Percentiles rank a stretch among this genome's conserved stretches.
Conservation (phyloP, 805 yeast species). For the Lipomyces lipofer region DNA sequence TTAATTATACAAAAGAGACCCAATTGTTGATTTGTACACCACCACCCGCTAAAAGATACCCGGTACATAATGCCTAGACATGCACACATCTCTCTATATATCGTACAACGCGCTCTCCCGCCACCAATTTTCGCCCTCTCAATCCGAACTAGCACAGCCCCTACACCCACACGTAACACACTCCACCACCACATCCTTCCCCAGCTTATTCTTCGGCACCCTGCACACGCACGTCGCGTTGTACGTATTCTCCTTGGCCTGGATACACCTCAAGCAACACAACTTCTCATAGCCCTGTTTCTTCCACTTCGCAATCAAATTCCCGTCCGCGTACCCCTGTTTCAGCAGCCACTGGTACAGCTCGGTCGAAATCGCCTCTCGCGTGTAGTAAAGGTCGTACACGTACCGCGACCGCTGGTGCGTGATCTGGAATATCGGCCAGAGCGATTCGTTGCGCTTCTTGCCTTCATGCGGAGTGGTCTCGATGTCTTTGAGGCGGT, state of each 20-base stretch:
- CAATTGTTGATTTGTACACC: neutral
- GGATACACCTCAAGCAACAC: constrained; percentile 81
- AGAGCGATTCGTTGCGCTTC: constrained; percentile 58
- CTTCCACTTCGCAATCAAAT: constrained; percentile 80
- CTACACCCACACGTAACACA: constrained; percentile 83
- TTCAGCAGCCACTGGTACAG: constrained; percentile 73
- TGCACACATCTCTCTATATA: neutral
- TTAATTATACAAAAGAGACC: neutral
- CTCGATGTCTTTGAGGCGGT: constrained; percentile 52
- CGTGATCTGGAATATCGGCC: constrained; percentile 70
- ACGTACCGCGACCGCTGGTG: constrained; percentile 77
- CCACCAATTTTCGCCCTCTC: constrained; percentile 12
- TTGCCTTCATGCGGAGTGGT: constrained; percentile 45
- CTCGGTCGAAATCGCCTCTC: constrained; percentile 64
- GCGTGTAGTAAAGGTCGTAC: constrained; percentile 69
- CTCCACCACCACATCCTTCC: constrained; percentile 44
- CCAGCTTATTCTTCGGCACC: constrained; percentile 63
- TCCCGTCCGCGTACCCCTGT: constrained; percentile 65
- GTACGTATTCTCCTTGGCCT: constrained; percentile 59
- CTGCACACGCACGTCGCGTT: constrained; percentile 79
- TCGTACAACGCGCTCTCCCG: neutral
- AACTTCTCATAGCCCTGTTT: constrained; percentile 82
- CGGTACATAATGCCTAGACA: too few species aligned
- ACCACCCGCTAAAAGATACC: too few species aligned
- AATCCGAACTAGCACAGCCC: constrained; percentile 81